Evolutionary conservation across 164 flowering plant genomes (phyloP).

Genomic region (Macadamia tetraphylla): DNA sequence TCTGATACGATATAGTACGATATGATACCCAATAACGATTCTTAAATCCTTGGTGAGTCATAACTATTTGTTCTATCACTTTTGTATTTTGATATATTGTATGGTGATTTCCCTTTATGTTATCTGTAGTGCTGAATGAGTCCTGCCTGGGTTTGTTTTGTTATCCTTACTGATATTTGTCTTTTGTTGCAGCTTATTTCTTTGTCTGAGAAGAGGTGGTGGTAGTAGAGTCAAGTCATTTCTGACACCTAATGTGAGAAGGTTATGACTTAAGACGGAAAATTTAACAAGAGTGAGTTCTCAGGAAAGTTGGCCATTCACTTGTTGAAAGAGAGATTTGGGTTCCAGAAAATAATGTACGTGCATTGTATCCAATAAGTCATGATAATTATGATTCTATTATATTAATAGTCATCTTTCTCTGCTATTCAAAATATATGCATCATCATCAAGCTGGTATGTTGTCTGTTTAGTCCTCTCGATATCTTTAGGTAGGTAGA

Average conservation of each 20-base stretch:
- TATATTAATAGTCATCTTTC: background rate
- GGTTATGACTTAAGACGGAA: background rate
- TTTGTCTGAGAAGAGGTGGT: conserved; percentile 50
- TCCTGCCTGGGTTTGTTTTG: no score
- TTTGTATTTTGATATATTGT: background rate
- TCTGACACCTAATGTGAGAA: background rate
- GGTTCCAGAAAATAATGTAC: conserved; percentile 2
- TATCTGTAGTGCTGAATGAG: no score
- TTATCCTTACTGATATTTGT: no score
- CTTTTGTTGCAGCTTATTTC: conserved; percentile 44
- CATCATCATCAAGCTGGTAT: background rate
- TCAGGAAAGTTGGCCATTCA: background rate
- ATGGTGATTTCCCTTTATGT: no score
- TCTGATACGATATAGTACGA: no score
- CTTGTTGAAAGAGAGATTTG: background rate
- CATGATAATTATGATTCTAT: background rate
- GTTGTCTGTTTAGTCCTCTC: no score
- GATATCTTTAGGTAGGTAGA: background rate
- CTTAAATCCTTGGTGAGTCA: background rate
- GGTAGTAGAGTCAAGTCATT: conserved; percentile 16
- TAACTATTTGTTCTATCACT: background rate
- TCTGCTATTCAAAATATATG: background rate
- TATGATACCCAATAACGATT: no score
- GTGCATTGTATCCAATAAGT: conserved; percentile 10
- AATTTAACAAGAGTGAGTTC: background rate